Evolutionary conservation across 345 rosid genomes (phyloP).

Genomic region (Citrus glauca): DNA sequence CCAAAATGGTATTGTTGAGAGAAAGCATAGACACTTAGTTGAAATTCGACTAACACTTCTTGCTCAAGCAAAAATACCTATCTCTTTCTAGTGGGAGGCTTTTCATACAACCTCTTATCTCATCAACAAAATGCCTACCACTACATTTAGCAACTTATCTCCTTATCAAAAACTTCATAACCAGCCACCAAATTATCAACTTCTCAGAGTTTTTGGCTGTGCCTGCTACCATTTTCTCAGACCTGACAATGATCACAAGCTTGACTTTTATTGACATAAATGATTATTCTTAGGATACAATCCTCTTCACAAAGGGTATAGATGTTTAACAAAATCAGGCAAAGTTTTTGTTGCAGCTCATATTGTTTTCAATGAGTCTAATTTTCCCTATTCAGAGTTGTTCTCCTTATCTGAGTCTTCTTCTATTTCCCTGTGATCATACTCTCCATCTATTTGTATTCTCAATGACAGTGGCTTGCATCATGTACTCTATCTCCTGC

Average conservation of each 20-base stretch:
- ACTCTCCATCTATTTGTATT: no score
- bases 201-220: not conserved
- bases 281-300: not conserved
- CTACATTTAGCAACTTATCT: not conserved
- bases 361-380: not conserved
- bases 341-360: not conserved
- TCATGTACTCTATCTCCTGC: no score
- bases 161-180: not conserved
- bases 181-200: not conserved
- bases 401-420: not conserved
- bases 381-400: not conserved
- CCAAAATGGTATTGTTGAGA: no score
- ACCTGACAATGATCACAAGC: not conserved
- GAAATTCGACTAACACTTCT: no score
- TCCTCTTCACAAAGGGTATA: not conserved
- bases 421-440: rapidly evolving
- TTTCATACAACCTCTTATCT: not conserved
- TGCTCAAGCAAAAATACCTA: not conserved
- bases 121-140: not conserved
- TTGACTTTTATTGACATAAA: not conserved
- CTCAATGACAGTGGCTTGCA: no score
- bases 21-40: no score
- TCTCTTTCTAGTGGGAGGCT: not conserved
- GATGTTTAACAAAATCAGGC: no score
- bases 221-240: not conserved